phyloP scores from a whole-genome alignment of 2,329 filamentous ascomycete species.

The Alternaria longipes region DNA sequence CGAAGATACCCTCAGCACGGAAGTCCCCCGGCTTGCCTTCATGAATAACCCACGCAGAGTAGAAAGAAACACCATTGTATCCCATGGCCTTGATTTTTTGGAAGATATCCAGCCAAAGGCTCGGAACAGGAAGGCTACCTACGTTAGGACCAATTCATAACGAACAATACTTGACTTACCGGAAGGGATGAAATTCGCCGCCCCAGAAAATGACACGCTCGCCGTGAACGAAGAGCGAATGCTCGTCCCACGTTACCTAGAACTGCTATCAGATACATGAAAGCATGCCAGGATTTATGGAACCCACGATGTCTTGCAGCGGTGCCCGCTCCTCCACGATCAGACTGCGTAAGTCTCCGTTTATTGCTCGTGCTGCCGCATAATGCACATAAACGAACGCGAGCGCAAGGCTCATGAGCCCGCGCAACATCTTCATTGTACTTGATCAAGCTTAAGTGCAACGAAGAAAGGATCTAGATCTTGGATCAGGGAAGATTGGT shows the following conservation, averaged over 20 bases:
- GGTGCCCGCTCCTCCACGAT: conserved; percentile 21
- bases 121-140: conserved; percentile 64
- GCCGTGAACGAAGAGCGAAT: conserved; percentile 73
- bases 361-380: background rate
- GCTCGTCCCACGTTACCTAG: conserved; percentile 72
- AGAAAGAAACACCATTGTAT: conserved; percentile 80
- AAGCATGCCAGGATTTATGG: background rate
- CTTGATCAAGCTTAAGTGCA: background rate
- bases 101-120: conserved; percentile 74
- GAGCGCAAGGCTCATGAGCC: background rate
- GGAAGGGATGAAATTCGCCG: conserved; percentile 75
- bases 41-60: conserved; percentile 77
- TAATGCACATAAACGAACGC: background rate
- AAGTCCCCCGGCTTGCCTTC: conserved; percentile 76
- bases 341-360: background rate
- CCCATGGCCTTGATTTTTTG: conserved; percentile 83
- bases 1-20: conserved; percentile 74
- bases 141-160: background rate
- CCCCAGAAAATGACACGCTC: conserved; percentile 75
- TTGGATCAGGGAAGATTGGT: background rate
- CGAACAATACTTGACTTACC: conserved; percentile 40
- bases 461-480: background rate
- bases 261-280: background rate
- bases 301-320: conserved; percentile 63
- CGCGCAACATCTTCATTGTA: background rate